A percentile compares a stretch with the other conserved stretches of the same genome.
Conservation (phyloP, 371 early-diverging fungal genomes). For the Rhizopus microsporus region DNA sequence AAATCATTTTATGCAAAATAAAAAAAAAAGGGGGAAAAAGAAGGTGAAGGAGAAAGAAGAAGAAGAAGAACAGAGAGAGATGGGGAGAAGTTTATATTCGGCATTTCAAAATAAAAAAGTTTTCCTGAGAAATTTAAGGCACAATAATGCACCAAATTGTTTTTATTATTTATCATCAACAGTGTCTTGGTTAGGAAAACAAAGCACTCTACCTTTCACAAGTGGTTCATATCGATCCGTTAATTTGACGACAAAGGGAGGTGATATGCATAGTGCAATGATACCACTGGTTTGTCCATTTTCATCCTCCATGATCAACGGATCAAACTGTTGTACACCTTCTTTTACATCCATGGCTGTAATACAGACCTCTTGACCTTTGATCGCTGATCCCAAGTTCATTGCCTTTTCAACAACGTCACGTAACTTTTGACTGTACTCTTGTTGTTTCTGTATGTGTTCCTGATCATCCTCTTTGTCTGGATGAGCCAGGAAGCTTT, state of each 20-base stretch:
- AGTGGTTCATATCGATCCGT: constrained; percentile 26
- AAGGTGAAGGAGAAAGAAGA: neutral
- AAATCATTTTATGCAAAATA: neutral
- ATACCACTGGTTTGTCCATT: constrained; percentile 36
- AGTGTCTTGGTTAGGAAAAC: constrained; percentile 16
- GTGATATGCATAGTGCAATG: constrained; percentile 49
- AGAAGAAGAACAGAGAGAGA: neutral
- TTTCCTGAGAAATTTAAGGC: neutral
- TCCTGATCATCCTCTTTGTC: constrained; percentile 22
- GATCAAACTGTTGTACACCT: constrained; percentile 38
- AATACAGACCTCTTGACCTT: constrained; percentile 48
- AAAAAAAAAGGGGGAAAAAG: neutral
- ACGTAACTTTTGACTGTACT: constrained; percentile 34
- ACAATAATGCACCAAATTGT: neutral
- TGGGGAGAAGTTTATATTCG: neutral
- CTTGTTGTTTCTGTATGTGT: constrained; percentile 16
- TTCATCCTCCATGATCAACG: constrained; percentile 40
- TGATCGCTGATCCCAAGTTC: constrained; percentile 42
- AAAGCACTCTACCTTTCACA: constrained; percentile 47
- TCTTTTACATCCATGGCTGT: constrained; percentile 38
- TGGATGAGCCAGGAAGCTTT: constrained; percentile 14
- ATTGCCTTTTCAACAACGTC: constrained; percentile 38
- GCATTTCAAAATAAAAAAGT: neutral
- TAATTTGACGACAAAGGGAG: constrained; percentile 44
- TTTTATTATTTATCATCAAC: neutral